These are phyloP conservation scores for Fusarium lyarnte DNA, from an alignment of 2,329 filamentous ascomycete species.

Conservation along the genomic window DNA sequence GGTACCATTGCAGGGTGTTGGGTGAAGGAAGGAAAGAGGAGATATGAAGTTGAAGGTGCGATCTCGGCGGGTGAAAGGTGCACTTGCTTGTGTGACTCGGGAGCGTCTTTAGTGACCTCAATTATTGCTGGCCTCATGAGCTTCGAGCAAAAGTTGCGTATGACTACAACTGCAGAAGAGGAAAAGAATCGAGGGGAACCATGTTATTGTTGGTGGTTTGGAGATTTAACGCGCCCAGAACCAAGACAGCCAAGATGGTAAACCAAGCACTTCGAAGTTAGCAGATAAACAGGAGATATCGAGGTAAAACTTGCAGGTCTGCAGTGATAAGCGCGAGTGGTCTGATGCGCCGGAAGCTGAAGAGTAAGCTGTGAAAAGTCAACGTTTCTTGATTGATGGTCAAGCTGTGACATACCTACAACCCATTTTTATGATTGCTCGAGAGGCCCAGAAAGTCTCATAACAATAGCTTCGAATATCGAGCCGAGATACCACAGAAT, in stretches of 20 bases:
- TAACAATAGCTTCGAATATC: no score
- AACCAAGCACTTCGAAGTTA: background rate
- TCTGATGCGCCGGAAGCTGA: background rate
- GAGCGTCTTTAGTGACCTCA: background rate
- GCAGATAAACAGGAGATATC: background rate
- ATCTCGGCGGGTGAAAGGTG: background rate
- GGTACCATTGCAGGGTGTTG: rapidly evolving
- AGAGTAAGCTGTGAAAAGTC: background rate
- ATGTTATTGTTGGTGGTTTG: background rate
- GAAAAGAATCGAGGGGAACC: no score
- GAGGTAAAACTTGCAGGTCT: background rate
- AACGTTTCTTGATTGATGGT: background rate
- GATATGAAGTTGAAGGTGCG: background rate
- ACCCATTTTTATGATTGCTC: background rate
- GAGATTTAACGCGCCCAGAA: background rate
- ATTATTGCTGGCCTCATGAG: background rate
- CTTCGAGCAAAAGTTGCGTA: rapidly evolving
- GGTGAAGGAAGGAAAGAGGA: background rate
- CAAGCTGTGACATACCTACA: background rate
- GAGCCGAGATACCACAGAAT: no score
- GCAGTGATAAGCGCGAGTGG: background rate
- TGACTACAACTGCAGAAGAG: background rate
- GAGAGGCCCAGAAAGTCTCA: no score
- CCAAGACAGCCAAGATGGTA: background rate
- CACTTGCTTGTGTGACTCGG: background rate